Base-by-base conservation (phyloP, 2,329 filamentous ascomycete species). In the Sarocladium kiliense region DNA sequence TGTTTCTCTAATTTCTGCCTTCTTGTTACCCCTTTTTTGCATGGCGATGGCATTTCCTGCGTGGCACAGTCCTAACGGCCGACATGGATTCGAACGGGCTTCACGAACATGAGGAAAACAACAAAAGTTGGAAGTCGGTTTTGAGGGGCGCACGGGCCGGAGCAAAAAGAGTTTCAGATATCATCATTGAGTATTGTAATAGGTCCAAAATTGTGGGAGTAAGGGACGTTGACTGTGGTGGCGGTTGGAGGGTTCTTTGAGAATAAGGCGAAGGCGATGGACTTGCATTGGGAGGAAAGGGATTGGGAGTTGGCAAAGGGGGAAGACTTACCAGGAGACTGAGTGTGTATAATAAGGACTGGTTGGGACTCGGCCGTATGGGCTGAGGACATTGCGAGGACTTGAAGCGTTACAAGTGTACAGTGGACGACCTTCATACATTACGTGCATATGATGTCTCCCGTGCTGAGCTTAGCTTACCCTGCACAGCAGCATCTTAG, bases 1-100 rank as follows among this genome's bases (percentile, higher is more conserved):
- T 51, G 47, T 51, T 51, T 53, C 36, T 53, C 36, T 53, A 30
- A 39, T 53, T 53, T 53, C 36, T 53, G 34, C 36, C 23, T 53
- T 53, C 21, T 53, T 53, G 32, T 53, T 53, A 53, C 36, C 36
- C 50, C 34, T 41, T 53, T 53, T 39, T 53, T 41, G 50, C 50
- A 53, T 53, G 50, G 50, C 50, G 50, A 53, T 53, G 50, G 50
- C 50, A 53, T 53, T 51, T 53, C 47, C 47, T 51, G 50, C 50
- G 50, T 53, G 50, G 50, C 32, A 53, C 23, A 39, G 50, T 18
- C 32, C 32, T 41, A 32, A 53, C 50, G 50, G 36, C 50, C 50
- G 32, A 27, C 6, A 39, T 34, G 50, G 50, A 41, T 23, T 53
- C 50, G 50, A 41, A 51, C 26, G 21, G 50, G 34, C 26, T 27